These are phyloP conservation scores for Aphanocladium album DNA, from an alignment of 2,329 filamentous ascomycete species.

Conservation along the genomic window DNA sequence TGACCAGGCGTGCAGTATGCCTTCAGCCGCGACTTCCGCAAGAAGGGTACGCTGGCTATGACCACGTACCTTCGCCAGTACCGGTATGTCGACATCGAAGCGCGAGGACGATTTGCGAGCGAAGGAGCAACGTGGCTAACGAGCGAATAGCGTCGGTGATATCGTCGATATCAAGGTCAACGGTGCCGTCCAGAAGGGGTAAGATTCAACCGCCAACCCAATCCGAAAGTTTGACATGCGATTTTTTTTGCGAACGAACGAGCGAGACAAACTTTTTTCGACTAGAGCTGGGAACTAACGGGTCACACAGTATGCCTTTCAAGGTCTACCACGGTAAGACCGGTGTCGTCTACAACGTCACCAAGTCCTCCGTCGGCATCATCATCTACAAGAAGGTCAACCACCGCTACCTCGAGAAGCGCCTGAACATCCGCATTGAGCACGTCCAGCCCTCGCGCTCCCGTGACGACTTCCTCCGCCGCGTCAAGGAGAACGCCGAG, in stretches of 20 bases:
- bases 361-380: conserved; percentile 94
- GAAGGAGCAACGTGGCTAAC: conserved; percentile 15
- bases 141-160: conserved; percentile 71
- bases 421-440: conserved; percentile 98
- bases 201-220: conserved; percentile 34
- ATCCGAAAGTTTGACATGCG: conserved; percentile 2
- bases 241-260: neutral
- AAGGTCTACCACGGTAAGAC: conserved; percentile 99
- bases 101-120: conserved; percentile 36
- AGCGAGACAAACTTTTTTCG: neutral
- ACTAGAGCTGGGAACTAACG: conserved; percentile 27
- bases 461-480: conserved; percentile 91
- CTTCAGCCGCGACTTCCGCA: conserved; percentile 90
- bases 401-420: conserved; percentile 99
- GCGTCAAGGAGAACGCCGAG: conserved; percentile 93
- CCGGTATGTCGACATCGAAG: conserved; percentile 50
- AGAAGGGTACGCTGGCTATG: conserved; percentile 90
- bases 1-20: conserved; percentile 57
- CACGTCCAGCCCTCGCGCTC: conserved; percentile 93
- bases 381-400: conserved; percentile 99
- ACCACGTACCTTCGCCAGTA: conserved; percentile 93
- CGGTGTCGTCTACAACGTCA: conserved; percentile 97
- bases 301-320: conserved; percentile 76
- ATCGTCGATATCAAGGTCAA: conserved; percentile 99
- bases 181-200: conserved; percentile 98